Base-by-base conservation (phyloP, 306 rosid genomes). In the Vigna hirtella region DNA sequence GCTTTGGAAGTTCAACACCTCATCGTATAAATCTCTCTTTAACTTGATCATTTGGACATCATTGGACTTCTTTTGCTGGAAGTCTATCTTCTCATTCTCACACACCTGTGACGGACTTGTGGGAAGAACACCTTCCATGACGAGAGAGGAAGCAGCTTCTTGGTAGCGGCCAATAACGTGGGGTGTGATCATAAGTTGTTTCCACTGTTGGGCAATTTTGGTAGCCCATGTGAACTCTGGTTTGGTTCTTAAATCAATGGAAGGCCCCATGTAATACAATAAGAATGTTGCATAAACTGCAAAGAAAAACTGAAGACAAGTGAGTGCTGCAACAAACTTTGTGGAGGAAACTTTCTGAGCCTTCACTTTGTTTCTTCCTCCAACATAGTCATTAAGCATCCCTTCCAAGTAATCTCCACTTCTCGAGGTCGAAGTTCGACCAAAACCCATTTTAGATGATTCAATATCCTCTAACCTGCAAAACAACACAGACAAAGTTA, bases 201-300 rank as follows among this genome's bases (percentile, higher is more conserved):
- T 91, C 99, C 98, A 95, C 43, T 90, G 97, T 9, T 93, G 91
- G 0, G 97, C 98, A 7, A 95, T 83, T 80, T 86, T 76, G 8
- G 96, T 82, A 7, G 97, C 93, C 98, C 97, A 93, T 10, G 90
- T 32, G 45, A 93, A 95, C 78, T 93, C 91, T 30, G 97, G 96
- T 48, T 83, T 88, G 72, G 97, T 79, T 47, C 88, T 32, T 72
- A 93, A 86, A 78, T 95, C 99, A 24, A 93, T 82, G 1, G 98
- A 20, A 18, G 99, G 97, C 18, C 97, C 89, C 96, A 93, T 89
- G 83, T 92, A 95, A 76, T 93, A 95, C 66, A 95, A 83, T 24
- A 95, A 72, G 72, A 95, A 91, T 3, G 99, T 95, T 59, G 96
- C 98, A 78, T 95, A 95, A 11, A 95, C 70, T 36, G 99, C 98